Evolutionary conservation across 495 filamentous ascomycete genomes (phyloP), one percentile per base, ranked within the genome.

Genomic region (Penicillium atrosanguineum): DNA sequence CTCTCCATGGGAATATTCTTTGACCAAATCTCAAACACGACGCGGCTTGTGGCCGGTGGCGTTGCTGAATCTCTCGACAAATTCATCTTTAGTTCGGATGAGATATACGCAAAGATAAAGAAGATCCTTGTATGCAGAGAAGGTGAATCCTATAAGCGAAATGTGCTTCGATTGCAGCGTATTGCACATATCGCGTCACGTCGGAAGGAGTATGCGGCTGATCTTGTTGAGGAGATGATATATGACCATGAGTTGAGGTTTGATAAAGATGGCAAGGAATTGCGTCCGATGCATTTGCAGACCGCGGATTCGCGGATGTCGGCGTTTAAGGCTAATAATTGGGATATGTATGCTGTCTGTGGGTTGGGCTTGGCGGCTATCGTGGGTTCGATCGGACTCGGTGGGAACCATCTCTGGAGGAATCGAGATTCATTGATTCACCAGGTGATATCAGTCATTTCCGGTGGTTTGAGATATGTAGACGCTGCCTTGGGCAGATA

Each of bases 231-330:
- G 36, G 71, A 76, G 55, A 34, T 69, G 7, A 59, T 74, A 46
- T 73, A 69, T 43, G 71, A 74, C 46, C 31, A 14, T 12, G 31
- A 34, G 28, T 31, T 34, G 31, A 11, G 31, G 31, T 34, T 34
- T 12, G 28, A 31, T 34, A 15, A 34, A 4, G 12, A 34, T 14
- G 31, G 31, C 1, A 34, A 34, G 12, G 31, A 15, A 54, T 43
- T 60, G 19, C 58, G 64, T 15, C 65, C 67, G 8, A 70, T 68
- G 69, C 70, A 76, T 50, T 55, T 73, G 44, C 67, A 73, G 60
- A 74, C 71, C 6, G 71, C 73, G 3, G 73, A 73, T 61, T 62
- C 59, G 40, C 58, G 71, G 23, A 76, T 74, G 66, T 51, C 70
- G 2, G 42, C 45, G 8, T 70, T 54, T 45, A 63, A 61, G 51